Evolutionary conservation across 306 rosid species (phyloP).

Genomic region (Cucurbita argyrosperma): DNA sequence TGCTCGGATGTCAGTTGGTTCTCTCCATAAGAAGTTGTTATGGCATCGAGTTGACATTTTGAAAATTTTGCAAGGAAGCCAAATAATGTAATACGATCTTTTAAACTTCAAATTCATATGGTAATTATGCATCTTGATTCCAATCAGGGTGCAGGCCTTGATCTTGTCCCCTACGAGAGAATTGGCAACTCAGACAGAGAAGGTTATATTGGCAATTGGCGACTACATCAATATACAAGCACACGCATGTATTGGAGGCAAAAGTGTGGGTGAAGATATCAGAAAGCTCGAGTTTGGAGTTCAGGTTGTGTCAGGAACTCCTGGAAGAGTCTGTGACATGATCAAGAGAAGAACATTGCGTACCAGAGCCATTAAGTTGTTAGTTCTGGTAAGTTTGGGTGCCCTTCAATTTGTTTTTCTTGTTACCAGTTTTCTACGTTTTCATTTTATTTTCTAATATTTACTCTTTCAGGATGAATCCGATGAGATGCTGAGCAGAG

Average conservation of each 20-base stretch:
- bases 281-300: constrained; percentile 92
- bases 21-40: background rate
- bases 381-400: constrained; percentile 51
- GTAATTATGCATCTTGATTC: background rate
- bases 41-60: no score
- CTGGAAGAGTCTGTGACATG: constrained; percentile 98
- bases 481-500: constrained; percentile 99
- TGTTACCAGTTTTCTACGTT: background rate
- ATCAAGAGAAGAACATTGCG: constrained; percentile 92
- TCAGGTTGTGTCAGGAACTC: constrained; percentile 97
- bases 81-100: background rate
- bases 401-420: background rate
- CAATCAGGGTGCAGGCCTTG: constrained; percentile 66
- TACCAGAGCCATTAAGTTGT: constrained; percentile 74
- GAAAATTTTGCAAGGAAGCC: background rate
- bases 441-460: background rate
- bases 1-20: background rate
- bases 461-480: constrained; percentile 62
- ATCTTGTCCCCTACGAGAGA: constrained; percentile 95
- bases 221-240: constrained; percentile 82
- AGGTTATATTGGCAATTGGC: constrained; percentile 83
- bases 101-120: background rate
- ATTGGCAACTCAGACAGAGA: constrained; percentile 86
- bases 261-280: constrained; percentile 91
- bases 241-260: constrained; percentile 88